Conservation (phyloP, 257 asterid species). For the Jacaranda mimosifolia region DNA sequence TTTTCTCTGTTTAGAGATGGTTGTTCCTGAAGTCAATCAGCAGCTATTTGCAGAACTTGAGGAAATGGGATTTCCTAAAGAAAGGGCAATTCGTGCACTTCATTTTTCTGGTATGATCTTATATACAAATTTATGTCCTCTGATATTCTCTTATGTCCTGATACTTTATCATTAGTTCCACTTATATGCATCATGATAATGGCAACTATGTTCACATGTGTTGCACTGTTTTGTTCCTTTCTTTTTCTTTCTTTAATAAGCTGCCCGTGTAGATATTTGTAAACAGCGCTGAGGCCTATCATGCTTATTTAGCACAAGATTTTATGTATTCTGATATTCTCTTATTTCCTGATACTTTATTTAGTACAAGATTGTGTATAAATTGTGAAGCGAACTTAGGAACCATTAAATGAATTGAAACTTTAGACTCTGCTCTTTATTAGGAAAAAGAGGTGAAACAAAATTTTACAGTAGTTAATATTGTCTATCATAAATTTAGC, state of each 20-base stretch:
- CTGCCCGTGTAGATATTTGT: background rate
- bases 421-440: background rate
- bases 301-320: constrained; percentile 16
- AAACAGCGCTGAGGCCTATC: background rate
- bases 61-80: constrained; percentile 88
- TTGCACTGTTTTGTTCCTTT: background rate
- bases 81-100: constrained; percentile 89
- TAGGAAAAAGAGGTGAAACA: background rate
- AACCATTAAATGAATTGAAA: too few relatives aligned
- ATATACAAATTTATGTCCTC: constrained; percentile 7
- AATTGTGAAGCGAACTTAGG: too few relatives aligned
- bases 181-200: background rate
- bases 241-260: background rate
- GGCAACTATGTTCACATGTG: constrained; percentile 7
- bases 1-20: constrained; percentile 71
- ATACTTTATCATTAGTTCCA: constrained; percentile 11
- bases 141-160: constrained; percentile 15
- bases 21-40: constrained; percentile 88
- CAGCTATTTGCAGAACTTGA: constrained; percentile 80
- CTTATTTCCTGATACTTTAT: too few relatives aligned
- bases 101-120: constrained; percentile 76
- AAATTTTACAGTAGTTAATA: background rate
- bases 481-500: background rate
- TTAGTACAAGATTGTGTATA: background rate
- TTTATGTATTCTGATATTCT: background rate